Evolutionary conservation across 2,329 filamentous ascomycete genomes (phyloP).

Genomic region (Pestalotiopsis sp.): DNA sequence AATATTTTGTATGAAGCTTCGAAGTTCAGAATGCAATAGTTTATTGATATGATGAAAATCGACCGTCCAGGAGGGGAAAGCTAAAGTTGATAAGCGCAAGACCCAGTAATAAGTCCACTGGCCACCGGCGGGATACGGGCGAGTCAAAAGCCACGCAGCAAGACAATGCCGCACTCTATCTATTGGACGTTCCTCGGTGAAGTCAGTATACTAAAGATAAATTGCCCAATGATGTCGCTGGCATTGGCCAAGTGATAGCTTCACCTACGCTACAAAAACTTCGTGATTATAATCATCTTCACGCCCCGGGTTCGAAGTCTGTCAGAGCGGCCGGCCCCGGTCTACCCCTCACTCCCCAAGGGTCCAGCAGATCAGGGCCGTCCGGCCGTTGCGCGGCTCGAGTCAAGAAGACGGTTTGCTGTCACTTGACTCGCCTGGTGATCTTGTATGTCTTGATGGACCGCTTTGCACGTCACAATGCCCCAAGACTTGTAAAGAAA

Average conservation of each 20-base stretch:
- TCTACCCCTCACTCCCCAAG: not conserved
- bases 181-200: not conserved
- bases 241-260: not conserved
- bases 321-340: not conserved
- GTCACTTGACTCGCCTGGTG: too few species aligned
- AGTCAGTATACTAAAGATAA: not conserved
- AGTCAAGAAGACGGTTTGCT: too few species aligned
- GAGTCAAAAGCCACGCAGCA: not conserved
- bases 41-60: not conserved
- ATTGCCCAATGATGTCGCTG: not conserved
- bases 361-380: not conserved
- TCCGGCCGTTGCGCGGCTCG: not conserved
- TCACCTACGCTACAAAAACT: not conserved
- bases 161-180: not conserved
- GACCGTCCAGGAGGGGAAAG: not conserved
- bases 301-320: not conserved
- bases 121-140: slow-evolving; percentile 27
- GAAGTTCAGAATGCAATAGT: not conserved
- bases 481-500: not conserved
- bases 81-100: slow-evolving; percentile 8
- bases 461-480: not conserved
- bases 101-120: slow-evolving; percentile 16
- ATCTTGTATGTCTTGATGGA: too few species aligned
- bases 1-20: not conserved
- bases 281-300: not conserved